Conservation (phyloP, 2,329 filamentous ascomycete genomes). For the Aspergillus sp. region DNA sequence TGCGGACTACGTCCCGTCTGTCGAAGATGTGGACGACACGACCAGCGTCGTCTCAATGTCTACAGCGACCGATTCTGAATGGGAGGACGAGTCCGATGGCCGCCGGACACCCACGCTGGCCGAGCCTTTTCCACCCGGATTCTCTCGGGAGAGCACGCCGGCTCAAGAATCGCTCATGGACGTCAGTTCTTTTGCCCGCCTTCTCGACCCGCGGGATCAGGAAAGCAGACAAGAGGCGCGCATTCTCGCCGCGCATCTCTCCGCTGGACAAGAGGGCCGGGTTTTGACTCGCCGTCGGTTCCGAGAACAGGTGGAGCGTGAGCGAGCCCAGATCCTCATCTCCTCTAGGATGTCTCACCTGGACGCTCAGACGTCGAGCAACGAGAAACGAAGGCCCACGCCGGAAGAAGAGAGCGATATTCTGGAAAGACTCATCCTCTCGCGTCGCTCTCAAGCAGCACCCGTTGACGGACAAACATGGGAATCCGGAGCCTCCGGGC, state of each 20-base stretch:
- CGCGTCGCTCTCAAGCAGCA: slow-evolving; percentile 43
- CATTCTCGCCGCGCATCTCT: slow-evolving; percentile 76
- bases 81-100: slow-evolving; percentile 48
- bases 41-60: slow-evolving; percentile 77
- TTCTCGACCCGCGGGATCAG: slow-evolving; percentile 75
- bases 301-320: slow-evolving; percentile 64
- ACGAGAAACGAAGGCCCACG: slow-evolving; percentile 34
- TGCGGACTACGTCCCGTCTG: slow-evolving; percentile 67
- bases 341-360: slow-evolving; percentile 42
- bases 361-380: slow-evolving; percentile 8
- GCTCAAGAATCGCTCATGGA: slow-evolving; percentile 63
- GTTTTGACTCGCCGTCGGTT: slow-evolving; percentile 83
- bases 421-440: slow-evolving; percentile 60
- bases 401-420: slow-evolving; percentile 58
- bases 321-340: slow-evolving; percentile 68
- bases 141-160: slow-evolving; percentile 50
- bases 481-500: slow-evolving; percentile 69
- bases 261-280: slow-evolving; percentile 53
- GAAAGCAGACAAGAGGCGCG: slow-evolving; percentile 80
- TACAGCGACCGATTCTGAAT: slow-evolving; percentile 53
- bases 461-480: slow-evolving; percentile 48
- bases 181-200: slow-evolving; percentile 68
- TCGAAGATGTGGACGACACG: slow-evolving; percentile 64
- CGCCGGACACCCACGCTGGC: slow-evolving; percentile 72
- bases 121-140: slow-evolving; percentile 56